Evolutionary conservation across 2,329 filamentous ascomycete species (phyloP).

Genomic region (Fusarium caatingaense): DNA sequence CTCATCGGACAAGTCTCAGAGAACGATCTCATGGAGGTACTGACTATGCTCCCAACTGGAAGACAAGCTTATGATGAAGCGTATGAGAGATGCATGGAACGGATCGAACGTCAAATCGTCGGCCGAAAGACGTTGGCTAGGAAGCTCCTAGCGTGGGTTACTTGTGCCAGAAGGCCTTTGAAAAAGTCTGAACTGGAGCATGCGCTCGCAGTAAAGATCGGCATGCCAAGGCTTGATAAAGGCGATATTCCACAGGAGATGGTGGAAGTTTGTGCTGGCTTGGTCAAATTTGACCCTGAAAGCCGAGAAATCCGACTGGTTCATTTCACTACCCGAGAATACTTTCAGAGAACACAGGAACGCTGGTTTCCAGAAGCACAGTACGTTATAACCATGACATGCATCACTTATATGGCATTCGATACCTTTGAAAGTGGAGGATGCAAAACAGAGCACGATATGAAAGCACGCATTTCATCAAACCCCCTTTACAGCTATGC

Average conservation of each 20-base stretch:
- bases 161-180: slow-evolving; percentile 50
- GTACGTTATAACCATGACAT: not conserved
- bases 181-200: slow-evolving; percentile 53
- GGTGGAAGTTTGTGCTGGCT: slow-evolving; percentile 54
- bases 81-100: slow-evolving; percentile 56
- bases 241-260: slow-evolving; percentile 50
- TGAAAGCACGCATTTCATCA: not conserved
- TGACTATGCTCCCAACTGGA: not conserved
- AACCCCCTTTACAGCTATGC: not conserved
- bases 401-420: not conserved
- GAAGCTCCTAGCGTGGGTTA: slow-evolving; percentile 55
- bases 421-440: not conserved
- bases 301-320: slow-evolving; percentile 55
- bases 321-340: slow-evolving; percentile 59
- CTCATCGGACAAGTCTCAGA: not conserved
- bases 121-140: slow-evolving; percentile 51
- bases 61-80: slow-evolving; percentile 26
- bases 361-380: not conserved
- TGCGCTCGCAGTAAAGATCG: slow-evolving; percentile 53
- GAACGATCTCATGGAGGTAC: slow-evolving; percentile 36
- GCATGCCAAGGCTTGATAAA: slow-evolving; percentile 45
- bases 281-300: slow-evolving; percentile 55
- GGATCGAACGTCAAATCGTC: slow-evolving; percentile 53
- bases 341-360: slow-evolving; percentile 44
- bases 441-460: not conserved